Base-by-base conservation (phyloP, 441 rosid genomes). In the Pelargonium cotyledonis region DNA sequence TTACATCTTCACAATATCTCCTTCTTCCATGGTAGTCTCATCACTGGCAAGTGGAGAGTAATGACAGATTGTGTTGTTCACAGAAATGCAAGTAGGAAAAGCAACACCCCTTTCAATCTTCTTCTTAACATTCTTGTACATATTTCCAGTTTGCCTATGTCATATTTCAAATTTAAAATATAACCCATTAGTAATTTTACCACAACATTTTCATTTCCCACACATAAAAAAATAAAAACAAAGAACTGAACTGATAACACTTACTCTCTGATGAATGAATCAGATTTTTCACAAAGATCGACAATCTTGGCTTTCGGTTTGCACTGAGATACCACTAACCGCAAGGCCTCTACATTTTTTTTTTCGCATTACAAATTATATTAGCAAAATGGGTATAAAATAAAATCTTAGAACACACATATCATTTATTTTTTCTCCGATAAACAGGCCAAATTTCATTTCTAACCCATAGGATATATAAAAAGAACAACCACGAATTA, bases 91-190 rank as follows among this genome's bases (percentile, higher is more conserved):
- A n/a, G 98, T 89, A 0, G 99, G 98, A 64, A 95, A 95, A 2
- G 99, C 97, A 57, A 92, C 89, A 64, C 99, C 99, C 75, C 86
- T 73, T 43, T 89, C 92, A 57, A 92, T 90, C 92, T 95, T 90
- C 86, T 78, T 92, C 91, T 92, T 92, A 19, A 67, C 86, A 82
- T 89, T 92, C 88, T 92, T 92, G 83, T 92, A 95, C 98, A 89
- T 85, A 65, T 80, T 90, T 4, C 88, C 89, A 2, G 96, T 81
- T 89, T 90, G 96, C 79, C 99, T 92, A 74, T 47, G 65, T 2
- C 26, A 23, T 2, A 23, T 23, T 23, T 49, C 16, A 49, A 10
- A 49, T 12, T 49, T 4, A 49, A 2, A 49, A 49, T 0, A 1
- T 11, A 19, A 7, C 4, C 18, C 12, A 65, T 31, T 29, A 53